Evolutionary conservation across 2,329 filamentous ascomycete genomes (phyloP), one percentile per base, ranked within the genome.

Genomic region (Cercospora canescens): DNA sequence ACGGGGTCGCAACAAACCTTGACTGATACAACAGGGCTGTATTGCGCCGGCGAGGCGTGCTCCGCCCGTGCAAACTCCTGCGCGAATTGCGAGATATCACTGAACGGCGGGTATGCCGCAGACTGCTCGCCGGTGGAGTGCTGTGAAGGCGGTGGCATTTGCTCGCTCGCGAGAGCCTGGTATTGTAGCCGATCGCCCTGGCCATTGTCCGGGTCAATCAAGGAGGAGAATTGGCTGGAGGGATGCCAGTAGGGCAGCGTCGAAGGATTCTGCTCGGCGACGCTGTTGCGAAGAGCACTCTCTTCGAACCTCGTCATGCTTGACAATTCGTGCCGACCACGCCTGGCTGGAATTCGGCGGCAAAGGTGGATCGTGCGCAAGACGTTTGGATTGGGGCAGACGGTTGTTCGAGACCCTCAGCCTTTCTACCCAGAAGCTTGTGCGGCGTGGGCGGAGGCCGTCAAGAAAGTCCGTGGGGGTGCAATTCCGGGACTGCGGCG

Each of bases 171-270:
- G 9, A 62, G 60, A 12, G 60, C 34, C 50, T 62, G 60, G 35
- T 62, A 62, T n/a, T 55, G 50, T 7, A 62, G 16, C 7, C 34
- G 48, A 14, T 62, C 60, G 24, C 32, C 28, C 24, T 62, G 50
- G 18, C 18, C 67, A 55, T 70, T 55, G 30, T 69, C 65, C 60
- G 69, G 67, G 37, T 71, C 60, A 60, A 71, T 69, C 66, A 72
- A 52, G 24, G 66, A 67, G 8, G 70, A 72, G 66, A 72, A 72
- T n/a, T 71, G 67, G 61, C 69, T 70, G 12, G 62, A 65, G 8
- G 69, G 69, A 58, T 70, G 70, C 70, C 70, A 72, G 52, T 72
- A 72, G 1, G 70, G 70, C 35, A 72, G 56, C 4, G 67, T 66
- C 16, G 70, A 67, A 5, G 67, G 32, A n/a, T 24, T 57, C 50